phyloP scores from a whole-genome alignment of 73 alveolate genomes.

The Paraurostyla sp. region DNA sequence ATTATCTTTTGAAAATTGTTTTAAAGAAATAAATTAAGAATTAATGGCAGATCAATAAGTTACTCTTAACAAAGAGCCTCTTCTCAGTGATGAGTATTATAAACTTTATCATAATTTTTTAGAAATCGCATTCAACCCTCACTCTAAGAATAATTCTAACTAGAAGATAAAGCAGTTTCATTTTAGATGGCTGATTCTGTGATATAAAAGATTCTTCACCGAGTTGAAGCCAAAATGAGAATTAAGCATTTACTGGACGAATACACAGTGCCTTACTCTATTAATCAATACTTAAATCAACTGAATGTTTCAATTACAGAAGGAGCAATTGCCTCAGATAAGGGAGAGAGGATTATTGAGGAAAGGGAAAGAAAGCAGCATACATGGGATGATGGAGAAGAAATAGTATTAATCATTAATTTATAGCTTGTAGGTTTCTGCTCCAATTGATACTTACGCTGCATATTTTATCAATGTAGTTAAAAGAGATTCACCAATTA shows the following conservation, averaged over 20 bases:
- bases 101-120: too few species aligned
- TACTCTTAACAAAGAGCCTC: too few species aligned
- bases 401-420: not conserved
- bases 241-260: not conserved
- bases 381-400: conserved; percentile 52
- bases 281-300: not conserved
- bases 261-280: not conserved
- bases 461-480: not conserved
- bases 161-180: not conserved
- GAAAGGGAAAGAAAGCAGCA: not conserved
- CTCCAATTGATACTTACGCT: conserved; percentile 19
- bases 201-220: not conserved
- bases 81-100: too few species aligned
- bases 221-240: not conserved
- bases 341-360: not conserved
- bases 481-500: conserved; percentile 28
- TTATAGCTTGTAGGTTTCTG: not conserved
- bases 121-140: not conserved
- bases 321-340: conserved; percentile 18
- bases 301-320: not conserved
- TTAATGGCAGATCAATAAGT: too few species aligned
- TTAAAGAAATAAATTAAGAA: too few species aligned
- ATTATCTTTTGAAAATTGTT: too few species aligned
- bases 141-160: not conserved
- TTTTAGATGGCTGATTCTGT: not conserved